Evolutionary conservation across 768 basidiomycete genomes (phyloP).

Genomic region (Russula griseocarnosa): DNA sequence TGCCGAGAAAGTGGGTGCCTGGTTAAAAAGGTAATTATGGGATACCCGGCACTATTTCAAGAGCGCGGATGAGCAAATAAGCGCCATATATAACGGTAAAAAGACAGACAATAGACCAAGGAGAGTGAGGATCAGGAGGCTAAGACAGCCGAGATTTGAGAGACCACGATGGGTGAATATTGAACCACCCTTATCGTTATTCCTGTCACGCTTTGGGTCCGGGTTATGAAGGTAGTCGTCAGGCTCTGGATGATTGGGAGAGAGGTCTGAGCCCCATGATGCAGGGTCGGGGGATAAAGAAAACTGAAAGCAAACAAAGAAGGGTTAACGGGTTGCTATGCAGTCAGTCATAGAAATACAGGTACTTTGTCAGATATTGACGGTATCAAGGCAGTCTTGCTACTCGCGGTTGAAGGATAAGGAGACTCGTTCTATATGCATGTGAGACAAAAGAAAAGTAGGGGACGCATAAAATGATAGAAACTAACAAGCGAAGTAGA

Average conservation of each 20-base stretch:
- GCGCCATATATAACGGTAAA: neutral
- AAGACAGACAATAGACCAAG: constrained; percentile 27
- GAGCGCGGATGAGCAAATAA: neutral
- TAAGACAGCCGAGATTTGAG: constrained; percentile 40
- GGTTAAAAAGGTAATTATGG: constrained; percentile 36
- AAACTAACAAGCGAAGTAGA: constrained; percentile 42
- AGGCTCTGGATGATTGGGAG: constrained; percentile 28
- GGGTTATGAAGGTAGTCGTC: constrained; percentile 37
- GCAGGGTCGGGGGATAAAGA: constrained; percentile 34
- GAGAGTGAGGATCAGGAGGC: constrained; percentile 13
- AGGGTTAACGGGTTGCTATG: neutral
- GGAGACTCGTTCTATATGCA: constrained; percentile 28
- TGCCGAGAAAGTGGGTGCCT: constrained; percentile 29
- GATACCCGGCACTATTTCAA: constrained; percentile 37
- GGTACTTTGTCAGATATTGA: constrained; percentile 36
- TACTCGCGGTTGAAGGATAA: constrained; percentile 22
- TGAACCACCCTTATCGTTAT: constrained; percentile 37
- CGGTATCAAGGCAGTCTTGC: constrained; percentile 16
- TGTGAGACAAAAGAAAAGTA: constrained; percentile 5
- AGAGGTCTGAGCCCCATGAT: constrained; percentile 33
- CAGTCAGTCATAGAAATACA: neutral
- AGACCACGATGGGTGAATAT: constrained; percentile 41
- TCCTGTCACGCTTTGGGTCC: constrained; percentile 33
- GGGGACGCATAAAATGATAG: neutral
- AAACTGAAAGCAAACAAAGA: constrained; percentile 14